phyloP scores from a whole-genome alignment of 768 basidiomycete species.

The Suillus lakei region DNA sequence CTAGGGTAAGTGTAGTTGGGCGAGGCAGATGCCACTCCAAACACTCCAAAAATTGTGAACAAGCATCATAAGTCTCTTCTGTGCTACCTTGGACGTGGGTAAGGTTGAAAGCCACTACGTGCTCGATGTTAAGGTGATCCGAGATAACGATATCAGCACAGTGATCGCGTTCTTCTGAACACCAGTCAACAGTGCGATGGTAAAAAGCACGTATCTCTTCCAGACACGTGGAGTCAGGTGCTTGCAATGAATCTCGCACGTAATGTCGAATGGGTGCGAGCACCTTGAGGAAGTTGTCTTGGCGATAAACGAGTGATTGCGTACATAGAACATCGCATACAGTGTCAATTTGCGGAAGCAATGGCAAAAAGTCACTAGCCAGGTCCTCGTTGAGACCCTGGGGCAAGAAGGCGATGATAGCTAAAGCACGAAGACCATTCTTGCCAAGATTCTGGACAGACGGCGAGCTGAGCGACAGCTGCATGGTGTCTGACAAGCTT shows the following conservation, averaged over 20 bases:
- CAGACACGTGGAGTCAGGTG: not conserved
- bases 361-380: not conserved
- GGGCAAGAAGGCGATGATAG: slow-evolving; percentile 1
- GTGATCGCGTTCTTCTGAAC: not conserved
- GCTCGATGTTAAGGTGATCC: not conserved
- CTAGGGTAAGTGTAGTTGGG: not conserved
- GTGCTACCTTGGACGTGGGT: fast-evolving
- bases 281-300: not conserved
- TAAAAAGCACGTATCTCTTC: not conserved
- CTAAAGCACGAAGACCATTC: not conserved
- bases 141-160: not conserved
- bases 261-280: slow-evolving; percentile 1
- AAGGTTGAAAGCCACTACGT: not conserved
- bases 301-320: not conserved
- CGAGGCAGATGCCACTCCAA: not conserved
- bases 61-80: not conserved
- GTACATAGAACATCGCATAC: not conserved
- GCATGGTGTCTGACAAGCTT: not conserved
- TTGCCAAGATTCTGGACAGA: not conserved
- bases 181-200: not conserved
- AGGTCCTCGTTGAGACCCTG: slow-evolving; percentile 1
- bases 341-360: not conserved
- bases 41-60: not conserved
- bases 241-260: slow-evolving; percentile 2
- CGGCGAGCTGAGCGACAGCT: slow-evolving; percentile 1